phyloP scores from a whole-genome alignment of 2,329 filamentous ascomycete genomes.

The Fusarium duplospermum region DNA sequence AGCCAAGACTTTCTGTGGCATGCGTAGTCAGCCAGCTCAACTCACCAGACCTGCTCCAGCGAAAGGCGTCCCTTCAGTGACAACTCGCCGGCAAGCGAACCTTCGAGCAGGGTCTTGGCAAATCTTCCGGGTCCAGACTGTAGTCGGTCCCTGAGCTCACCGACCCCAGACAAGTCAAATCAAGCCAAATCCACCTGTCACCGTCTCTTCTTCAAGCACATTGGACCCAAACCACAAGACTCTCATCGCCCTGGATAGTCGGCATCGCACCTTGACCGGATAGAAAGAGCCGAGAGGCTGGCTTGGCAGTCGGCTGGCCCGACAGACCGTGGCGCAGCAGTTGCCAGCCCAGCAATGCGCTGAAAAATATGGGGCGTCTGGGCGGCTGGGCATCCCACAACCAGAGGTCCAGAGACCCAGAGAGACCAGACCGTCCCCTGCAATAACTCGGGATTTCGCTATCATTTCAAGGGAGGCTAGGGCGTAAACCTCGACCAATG shows the following conservation, averaged over 20 bases:
- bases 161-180: constrained; percentile 25
- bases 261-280: constrained; percentile 41
- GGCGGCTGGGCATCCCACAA: constrained; percentile 40
- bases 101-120: constrained; percentile 28
- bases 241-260: constrained; percentile 33
- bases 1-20: constrained; percentile 24
- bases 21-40: constrained; percentile 12
- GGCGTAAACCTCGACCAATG: constrained; percentile 29
- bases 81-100: constrained; percentile 15
- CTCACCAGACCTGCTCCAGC: constrained; percentile 17
- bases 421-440: constrained; percentile 33
- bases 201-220: constrained; percentile 30
- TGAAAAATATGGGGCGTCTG: constrained; percentile 43
- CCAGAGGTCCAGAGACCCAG: constrained; percentile 10
- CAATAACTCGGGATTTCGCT: constrained; percentile 26
- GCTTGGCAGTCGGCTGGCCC: constrained; percentile 46
- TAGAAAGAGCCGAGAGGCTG: constrained; percentile 47
- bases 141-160: constrained; percentile 23
- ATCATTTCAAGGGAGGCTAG: constrained; percentile 36
- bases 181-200: background rate
- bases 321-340: constrained; percentile 45
- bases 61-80: constrained; percentile 36
- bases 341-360: constrained; percentile 41
- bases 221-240: constrained; percentile 27
- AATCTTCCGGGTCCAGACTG: constrained; percentile 24